Conservation (phyloP, 495 filamentous ascomycete species). For the Penicillium samsonianum region DNA sequence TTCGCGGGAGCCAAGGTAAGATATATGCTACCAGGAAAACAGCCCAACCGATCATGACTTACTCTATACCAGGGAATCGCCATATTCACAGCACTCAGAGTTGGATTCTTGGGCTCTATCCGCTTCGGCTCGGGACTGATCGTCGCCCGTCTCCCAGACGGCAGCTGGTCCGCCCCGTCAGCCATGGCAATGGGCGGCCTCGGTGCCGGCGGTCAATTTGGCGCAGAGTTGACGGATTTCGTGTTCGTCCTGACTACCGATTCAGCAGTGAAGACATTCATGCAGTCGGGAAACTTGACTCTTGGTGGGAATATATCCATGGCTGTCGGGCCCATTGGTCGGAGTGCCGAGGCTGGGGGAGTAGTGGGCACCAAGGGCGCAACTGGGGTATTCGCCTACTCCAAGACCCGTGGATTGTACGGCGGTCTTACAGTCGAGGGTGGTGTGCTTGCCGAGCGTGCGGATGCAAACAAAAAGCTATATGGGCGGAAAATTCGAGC, state of each 20-base stretch:
- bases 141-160: conserved; percentile 84
- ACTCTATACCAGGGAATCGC: conserved; percentile 73
- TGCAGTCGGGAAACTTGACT: conserved; percentile 78
- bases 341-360: conserved; percentile 88
- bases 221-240: conserved; percentile 93
- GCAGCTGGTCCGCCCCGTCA: conserved; percentile 87
- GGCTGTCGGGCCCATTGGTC: conserved; percentile 84
- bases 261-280: conserved; percentile 83
- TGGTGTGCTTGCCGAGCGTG: conserved; percentile 79
- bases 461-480: conserved; percentile 88
- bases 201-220: conserved; percentile 89
- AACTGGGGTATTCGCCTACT: conserved; percentile 86
- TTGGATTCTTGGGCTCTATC: conserved; percentile 82
- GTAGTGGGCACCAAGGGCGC: conserved; percentile 77
- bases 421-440: conserved; percentile 89
- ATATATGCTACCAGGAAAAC: not conserved
- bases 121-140: conserved; percentile 91
- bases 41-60: not conserved
- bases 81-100: conserved; percentile 86
- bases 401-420: conserved; percentile 91
- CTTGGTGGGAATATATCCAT: conserved; percentile 91
- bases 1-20: conserved; percentile 81
- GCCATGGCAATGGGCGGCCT: conserved; percentile 83
- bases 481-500: conserved; percentile 78
- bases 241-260: conserved; percentile 94